phyloP scores from a whole-genome alignment of 306 rosid genomes.

The Dalbergia cultrata region DNA sequence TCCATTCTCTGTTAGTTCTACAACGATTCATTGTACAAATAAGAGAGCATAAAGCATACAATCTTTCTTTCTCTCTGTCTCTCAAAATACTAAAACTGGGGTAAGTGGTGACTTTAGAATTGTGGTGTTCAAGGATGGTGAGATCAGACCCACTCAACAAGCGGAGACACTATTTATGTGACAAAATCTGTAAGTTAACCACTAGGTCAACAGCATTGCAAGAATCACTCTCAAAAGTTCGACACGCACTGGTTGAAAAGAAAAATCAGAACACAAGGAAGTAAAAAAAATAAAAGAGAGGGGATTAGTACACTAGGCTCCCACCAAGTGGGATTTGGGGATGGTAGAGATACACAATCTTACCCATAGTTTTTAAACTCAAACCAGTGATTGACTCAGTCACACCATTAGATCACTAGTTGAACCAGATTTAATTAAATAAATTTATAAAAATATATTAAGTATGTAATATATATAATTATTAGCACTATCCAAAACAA shows the following conservation, averaged over 20 bases:
- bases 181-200: not conserved
- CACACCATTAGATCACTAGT: too few relatives aligned
- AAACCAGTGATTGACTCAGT: too few relatives aligned
- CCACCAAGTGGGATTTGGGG: too few relatives aligned
- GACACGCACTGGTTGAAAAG: not conserved
- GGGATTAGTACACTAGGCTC: too few relatives aligned
- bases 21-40: constrained; percentile 33
- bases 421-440: too few relatives aligned
- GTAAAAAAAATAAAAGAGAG: not conserved
- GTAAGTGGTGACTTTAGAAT: not conserved
- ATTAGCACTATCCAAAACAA: too few relatives aligned
- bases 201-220: not conserved
- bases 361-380: too few relatives aligned
- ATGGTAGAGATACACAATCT: too few relatives aligned
- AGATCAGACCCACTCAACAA: not conserved
- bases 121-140: not conserved
- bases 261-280: not conserved
- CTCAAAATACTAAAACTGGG: not conserved
- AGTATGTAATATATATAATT: too few relatives aligned
- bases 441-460: too few relatives aligned
- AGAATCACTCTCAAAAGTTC: not conserved
- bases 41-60: not conserved
- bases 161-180: not conserved
- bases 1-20: not conserved
- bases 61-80: not conserved